phyloP scores from a whole-genome alignment of 2,329 filamentous ascomycete species.

The Sporothrix pseudoabietina region DNA sequence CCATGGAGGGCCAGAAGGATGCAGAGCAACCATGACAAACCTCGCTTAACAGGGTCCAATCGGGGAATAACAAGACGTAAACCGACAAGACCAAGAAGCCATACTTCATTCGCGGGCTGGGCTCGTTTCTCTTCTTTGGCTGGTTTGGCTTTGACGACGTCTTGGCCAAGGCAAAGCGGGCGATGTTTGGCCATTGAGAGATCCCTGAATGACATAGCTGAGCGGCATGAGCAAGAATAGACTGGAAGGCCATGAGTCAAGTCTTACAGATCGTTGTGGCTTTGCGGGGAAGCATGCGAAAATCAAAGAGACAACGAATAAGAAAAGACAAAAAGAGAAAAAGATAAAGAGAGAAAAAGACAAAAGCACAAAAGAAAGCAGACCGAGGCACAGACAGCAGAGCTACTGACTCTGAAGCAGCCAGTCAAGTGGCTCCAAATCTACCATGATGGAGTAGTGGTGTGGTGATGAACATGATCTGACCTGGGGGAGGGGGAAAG shows the following conservation, averaged over 20 bases:
- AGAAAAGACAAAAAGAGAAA: neutral
- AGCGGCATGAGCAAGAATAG: neutral
- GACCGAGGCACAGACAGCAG: neutral
- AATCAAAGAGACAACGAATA: neutral
- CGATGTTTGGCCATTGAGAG: neutral
- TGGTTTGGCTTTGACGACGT: neutral
- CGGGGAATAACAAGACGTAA: neutral
- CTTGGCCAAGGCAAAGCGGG: neutral
- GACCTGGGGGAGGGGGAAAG: neutral
- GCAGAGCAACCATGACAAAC: neutral
- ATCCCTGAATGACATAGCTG: neutral
- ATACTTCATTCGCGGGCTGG: neutral
- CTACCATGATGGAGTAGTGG: neutral
- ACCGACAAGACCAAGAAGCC: neutral
- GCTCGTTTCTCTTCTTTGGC: neutral
- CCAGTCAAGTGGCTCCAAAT: neutral
- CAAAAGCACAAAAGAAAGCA: neutral
- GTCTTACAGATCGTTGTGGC: constrained; percentile 15
- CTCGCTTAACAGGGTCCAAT: neutral
- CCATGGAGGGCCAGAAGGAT: constrained; percentile 13
- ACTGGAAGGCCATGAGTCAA: neutral
- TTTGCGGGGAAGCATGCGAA: constrained; percentile 11
- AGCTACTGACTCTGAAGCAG: neutral
- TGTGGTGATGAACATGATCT: neutral
- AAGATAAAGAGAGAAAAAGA: no score